Conservation (phyloP, 2,329 filamentous ascomycete genomes). For the Arthrobotrys entomopaga region DNA sequence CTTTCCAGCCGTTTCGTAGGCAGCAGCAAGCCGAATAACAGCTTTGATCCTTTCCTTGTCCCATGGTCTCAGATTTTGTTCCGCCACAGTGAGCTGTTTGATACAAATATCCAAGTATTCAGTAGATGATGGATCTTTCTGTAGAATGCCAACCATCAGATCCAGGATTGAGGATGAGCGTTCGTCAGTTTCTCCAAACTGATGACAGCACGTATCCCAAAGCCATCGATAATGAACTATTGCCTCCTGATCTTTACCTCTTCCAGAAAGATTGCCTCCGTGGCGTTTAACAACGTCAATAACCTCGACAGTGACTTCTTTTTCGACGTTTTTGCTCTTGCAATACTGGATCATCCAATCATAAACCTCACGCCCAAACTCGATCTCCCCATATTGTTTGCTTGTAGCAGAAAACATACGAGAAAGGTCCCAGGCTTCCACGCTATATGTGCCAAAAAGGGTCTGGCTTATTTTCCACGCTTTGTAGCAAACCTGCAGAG, state of each 20-base stretch:
- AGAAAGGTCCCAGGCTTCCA: slow-evolving; percentile 26
- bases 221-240: slow-evolving; percentile 45
- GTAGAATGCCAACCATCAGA: slow-evolving; percentile 28
- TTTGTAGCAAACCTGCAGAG: slow-evolving; percentile 35
- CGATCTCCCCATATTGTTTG: slow-evolving; percentile 30
- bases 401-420: slow-evolving; percentile 10
- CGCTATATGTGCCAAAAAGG: slow-evolving; percentile 26
- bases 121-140: slow-evolving; percentile 32
- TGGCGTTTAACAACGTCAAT: slow-evolving; percentile 34
- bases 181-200: slow-evolving; percentile 29
- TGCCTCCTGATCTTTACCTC: slow-evolving; percentile 25
- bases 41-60: slow-evolving; percentile 32
- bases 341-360: slow-evolving; percentile 39
- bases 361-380: slow-evolving; percentile 30
- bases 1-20: slow-evolving; percentile 16
- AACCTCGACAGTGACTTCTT: slow-evolving; percentile 2
- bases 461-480: slow-evolving; percentile 37
- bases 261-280: slow-evolving; percentile 15
- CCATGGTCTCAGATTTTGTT: slow-evolving; percentile 27
- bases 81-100: slow-evolving; percentile 17
- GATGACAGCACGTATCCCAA: slow-evolving; percentile 22
- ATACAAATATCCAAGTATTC: slow-evolving; percentile 41
- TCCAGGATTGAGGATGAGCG: slow-evolving; percentile 30
- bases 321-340: neutral
- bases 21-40: slow-evolving; percentile 11